Conservation (phyloP, 768 basidiomycete species). For the Hericium alpestre region DNA sequence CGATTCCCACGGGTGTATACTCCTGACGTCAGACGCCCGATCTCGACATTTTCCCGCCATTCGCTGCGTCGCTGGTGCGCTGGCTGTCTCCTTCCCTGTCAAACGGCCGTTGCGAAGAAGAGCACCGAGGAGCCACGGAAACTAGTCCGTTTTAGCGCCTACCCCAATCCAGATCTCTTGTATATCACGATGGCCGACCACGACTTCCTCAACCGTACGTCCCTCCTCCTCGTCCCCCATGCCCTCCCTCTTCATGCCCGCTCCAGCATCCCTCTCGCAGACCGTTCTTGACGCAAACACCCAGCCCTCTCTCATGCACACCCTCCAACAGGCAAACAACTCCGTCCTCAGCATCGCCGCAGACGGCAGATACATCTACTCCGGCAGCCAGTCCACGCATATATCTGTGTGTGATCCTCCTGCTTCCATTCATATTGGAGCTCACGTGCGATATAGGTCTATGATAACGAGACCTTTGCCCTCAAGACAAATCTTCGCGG, state of each 20-base stretch:
- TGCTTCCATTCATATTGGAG: not conserved
- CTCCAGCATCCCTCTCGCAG: constrained; percentile 11
- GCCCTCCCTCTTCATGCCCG: not conserved
- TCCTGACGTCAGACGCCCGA: not conserved
- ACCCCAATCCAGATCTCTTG: too few species aligned
- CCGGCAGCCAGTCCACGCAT: constrained; percentile 12
- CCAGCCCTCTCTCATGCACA: constrained; percentile 4
- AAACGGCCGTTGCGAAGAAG: too few species aligned
- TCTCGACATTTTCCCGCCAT: too few species aligned
- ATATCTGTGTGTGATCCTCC: constrained; percentile 7
- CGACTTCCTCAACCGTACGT: constrained; percentile 4
- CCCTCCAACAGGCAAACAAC: constrained; percentile 6
- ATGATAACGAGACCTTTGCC: constrained; percentile 65
- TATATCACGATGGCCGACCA: not conserved
- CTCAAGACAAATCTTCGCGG: constrained; percentile 63
- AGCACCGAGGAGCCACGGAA: too few species aligned
- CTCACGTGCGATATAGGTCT: constrained; percentile 50
- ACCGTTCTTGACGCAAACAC: not conserved
- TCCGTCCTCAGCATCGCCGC: constrained; percentile 8
- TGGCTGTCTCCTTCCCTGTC: too few species aligned
- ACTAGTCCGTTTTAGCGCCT: too few species aligned
- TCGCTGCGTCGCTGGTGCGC: not conserved
- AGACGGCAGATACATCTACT: constrained; percentile 10
- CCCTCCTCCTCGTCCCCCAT: not conserved
- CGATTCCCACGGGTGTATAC: not conserved